Base-by-base conservation (phyloP, 176 grass and related monocot genomes). In the Aechmea fasciata region DNA sequence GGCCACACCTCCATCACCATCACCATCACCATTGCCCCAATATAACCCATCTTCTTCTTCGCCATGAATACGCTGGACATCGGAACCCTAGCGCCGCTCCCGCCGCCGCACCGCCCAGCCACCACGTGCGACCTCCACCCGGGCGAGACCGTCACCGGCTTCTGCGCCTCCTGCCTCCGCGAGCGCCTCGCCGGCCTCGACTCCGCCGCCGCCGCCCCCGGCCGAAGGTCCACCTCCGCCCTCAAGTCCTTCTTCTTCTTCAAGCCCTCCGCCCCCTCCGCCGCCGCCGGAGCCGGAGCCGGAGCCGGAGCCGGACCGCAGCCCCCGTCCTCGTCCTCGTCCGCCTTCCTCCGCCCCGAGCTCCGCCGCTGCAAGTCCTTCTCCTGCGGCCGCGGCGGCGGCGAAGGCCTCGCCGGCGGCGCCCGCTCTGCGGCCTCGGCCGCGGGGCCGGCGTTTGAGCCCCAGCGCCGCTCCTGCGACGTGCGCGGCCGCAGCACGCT, bases 61-160 rank as follows among this genome's bases (percentile, higher is more conserved):
- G 73, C 59, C 6, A 77, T 78, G 75, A 78, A 49, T 78, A 47
- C 71, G 22, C 53, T 67, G 2, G 73, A 74, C 24, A 66, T 74
- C 52, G 66, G 50, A 29, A 57, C 71, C 48, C 73, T 66, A 57
- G 87, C 78, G 72, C 85, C 78, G 67, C 79, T 73, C 52, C 85
- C 78, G 66, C 92, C 91, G 11, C 75, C 75, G 48, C 73, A 59
- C 11, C 79, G 72, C 29, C 81, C 80, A 10, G 48, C 71, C 51
- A 75, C 88, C 47, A 87, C 88, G 3, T 96, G 92, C 63, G 85
- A 91, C 83, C 92, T 96, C 63, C 92, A 96, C 73, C 92, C 92
- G 52, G 88, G 71, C 48, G 88, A 96, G 77, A 51, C 78, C 1
- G 81, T 96, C 64, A 96, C 88, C 3, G 92, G 92, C 6, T 96